These are phyloP conservation scores for Zea luxurians DNA, from an alignment of 176 grass and related monocot species.

Conservation along the genomic window DNA sequence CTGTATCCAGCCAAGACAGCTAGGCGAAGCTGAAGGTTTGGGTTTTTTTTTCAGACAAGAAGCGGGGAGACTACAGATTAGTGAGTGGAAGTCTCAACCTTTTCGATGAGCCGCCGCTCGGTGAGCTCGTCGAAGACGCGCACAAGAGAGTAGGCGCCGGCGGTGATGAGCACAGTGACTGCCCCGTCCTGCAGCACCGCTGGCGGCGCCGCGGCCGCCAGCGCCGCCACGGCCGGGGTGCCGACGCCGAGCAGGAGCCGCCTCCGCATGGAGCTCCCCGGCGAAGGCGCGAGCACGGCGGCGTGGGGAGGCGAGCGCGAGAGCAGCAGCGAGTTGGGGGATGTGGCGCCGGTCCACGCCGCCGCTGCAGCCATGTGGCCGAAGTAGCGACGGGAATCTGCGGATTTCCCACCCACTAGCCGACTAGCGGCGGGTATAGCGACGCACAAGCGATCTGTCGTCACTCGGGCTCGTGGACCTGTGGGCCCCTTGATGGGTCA, in stretches of 20 bases:
- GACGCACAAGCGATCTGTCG: background rate
- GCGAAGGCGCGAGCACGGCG: background rate
- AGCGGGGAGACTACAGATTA: background rate
- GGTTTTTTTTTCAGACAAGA: background rate
- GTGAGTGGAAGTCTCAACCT: constrained; percentile 45
- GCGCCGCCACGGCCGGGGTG: constrained; percentile 34
- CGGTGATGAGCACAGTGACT: constrained; percentile 48
- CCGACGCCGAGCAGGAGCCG: constrained; percentile 19
- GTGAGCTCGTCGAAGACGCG: constrained; percentile 67
- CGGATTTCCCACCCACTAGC: background rate
- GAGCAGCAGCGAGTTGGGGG: constrained; percentile 30
- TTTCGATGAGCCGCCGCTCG: constrained; percentile 60
- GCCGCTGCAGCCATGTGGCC: constrained; percentile 27
- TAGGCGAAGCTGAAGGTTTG: background rate
- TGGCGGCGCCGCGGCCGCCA: constrained; percentile 27
- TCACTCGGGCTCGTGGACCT: background rate
- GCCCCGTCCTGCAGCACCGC: constrained; percentile 57
- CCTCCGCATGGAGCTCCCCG: constrained; percentile 15
- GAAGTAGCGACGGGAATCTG: background rate
- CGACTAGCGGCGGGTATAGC: background rate
- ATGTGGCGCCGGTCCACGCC: background rate
- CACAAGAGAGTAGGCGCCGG: constrained; percentile 74
- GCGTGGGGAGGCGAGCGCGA: background rate
- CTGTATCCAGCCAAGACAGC: background rate
- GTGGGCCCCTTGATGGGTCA: background rate